phyloP scores from a whole-genome alignment of 495 filamentous ascomycete species.

The Annulohypoxylon moriforme region DNA sequence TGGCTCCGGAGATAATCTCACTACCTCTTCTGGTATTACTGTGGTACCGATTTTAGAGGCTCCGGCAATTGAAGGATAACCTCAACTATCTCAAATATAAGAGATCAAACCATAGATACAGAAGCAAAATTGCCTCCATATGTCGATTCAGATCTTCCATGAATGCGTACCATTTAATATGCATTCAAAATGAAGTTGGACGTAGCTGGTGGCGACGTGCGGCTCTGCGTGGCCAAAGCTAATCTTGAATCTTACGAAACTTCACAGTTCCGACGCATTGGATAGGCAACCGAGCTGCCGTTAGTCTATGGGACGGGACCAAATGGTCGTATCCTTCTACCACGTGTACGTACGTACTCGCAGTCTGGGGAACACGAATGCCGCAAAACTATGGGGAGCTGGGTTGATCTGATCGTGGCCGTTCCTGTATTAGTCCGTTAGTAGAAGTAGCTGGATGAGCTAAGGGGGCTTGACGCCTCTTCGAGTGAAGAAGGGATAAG shows the following conservation, averaged over 20 bases:
- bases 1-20: background rate
- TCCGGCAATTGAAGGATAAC: background rate
- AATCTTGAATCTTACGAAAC: slow-evolving; percentile 21
- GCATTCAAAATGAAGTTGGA: background rate
- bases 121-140: background rate
- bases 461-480: slow-evolving; percentile 7
- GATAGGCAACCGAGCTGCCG: slow-evolving; percentile 15
- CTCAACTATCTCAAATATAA: background rate
- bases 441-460: background rate
- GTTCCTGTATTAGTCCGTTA: slow-evolving; percentile 21
- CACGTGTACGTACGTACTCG: slow-evolving; percentile 20
- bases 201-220: slow-evolving; percentile 3
- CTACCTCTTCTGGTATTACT: background rate
- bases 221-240: slow-evolving; percentile 21
- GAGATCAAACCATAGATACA: background rate
- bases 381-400: background rate
- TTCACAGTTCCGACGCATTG: slow-evolving; percentile 4
- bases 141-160: background rate
- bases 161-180: background rate
- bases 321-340: slow-evolving; percentile 16
- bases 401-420: slow-evolving; percentile 15
- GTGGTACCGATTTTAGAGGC: background rate
- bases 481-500: slow-evolving; percentile 27
- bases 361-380: background rate
- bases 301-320: slow-evolving; percentile 10